Conservation (phyloP, 805 yeast species). For the Nakazawaea ishiwadae region DNA sequence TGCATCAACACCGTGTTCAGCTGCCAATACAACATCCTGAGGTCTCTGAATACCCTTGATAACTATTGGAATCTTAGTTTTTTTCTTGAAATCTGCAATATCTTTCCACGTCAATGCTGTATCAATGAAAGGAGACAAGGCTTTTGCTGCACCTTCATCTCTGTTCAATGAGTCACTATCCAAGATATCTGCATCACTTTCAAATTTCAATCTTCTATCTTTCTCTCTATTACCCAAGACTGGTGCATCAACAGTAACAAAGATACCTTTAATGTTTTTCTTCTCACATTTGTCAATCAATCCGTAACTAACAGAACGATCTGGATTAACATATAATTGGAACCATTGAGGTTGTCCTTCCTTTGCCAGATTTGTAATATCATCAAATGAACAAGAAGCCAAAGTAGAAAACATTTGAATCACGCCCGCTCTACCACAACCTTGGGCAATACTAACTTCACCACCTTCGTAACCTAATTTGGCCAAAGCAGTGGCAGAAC, state of each 20-base stretch:
- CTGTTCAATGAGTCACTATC: slow-evolving; percentile 71
- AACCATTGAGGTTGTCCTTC: slow-evolving; percentile 37
- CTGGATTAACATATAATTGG: slow-evolving; percentile 33
- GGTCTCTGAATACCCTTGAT: slow-evolving; percentile 80
- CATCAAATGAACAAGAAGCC: slow-evolving; percentile 40
- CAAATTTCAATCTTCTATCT: slow-evolving; percentile 39
- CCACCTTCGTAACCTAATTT: slow-evolving; percentile 92
- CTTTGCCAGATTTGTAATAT: slow-evolving; percentile 32
- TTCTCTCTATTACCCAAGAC: slow-evolving; percentile 40
- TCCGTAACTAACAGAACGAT: slow-evolving; percentile 22
- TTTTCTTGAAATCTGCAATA: slow-evolving; percentile 17
- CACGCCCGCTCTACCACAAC: slow-evolving; percentile 59
- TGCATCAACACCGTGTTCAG: slow-evolving; percentile 68
- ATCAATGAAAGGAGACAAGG: slow-evolving; percentile 71
- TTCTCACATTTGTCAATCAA: slow-evolving; percentile 28
- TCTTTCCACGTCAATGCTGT: slow-evolving; percentile 17
- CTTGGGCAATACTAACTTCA: slow-evolving; percentile 78
- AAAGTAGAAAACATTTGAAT: slow-evolving; percentile 44
- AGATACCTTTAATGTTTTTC: slow-evolving; percentile 29
- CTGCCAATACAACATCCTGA: slow-evolving; percentile 73
- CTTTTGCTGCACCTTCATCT: slow-evolving; percentile 79
- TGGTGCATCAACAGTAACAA: slow-evolving; percentile 39
- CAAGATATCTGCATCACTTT: slow-evolving; percentile 44
- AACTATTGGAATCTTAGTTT: slow-evolving; percentile 49
- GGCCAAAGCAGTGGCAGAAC: slow-evolving; percentile 90